Percentiles rank a stretch among this genome's conserved stretches.
Conservation (phyloP, 768 basidiomycete genomes). For the Leccinellum rugosiceps region DNA sequence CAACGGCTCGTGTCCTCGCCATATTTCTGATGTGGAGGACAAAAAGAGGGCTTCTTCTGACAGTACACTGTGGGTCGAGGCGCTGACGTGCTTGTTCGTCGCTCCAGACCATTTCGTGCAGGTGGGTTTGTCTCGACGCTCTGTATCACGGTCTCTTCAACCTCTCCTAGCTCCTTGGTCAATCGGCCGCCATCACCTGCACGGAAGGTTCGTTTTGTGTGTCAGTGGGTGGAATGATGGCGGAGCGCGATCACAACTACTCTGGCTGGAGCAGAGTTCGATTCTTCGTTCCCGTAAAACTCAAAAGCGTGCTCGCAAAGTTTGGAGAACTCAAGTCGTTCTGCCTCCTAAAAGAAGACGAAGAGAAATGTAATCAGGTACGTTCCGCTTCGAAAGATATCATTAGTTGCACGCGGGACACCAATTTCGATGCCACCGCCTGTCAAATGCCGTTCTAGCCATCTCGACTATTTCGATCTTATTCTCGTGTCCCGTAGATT, state of each 20-base stretch:
- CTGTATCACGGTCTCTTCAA: conserved; percentile 7
- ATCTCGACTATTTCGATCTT: neutral
- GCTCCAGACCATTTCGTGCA: conserved; percentile 43
- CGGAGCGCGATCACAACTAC: conserved; percentile 19
- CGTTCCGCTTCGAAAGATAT: conserved; percentile 9
- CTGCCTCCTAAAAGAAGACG: conserved; percentile 23
- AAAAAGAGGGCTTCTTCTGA: conserved; percentile 7
- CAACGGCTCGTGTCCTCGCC: conserved; percentile 8
- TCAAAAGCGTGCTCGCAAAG: conserved; percentile 29
- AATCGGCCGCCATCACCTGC: conserved; percentile 42
- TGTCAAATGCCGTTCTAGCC: conserved; percentile 5
- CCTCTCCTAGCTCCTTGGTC: conserved; percentile 47
- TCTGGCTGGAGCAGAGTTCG: conserved; percentile 24
- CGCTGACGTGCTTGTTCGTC: conserved; percentile 43
- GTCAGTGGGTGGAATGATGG: conserved; percentile 32
- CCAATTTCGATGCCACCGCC: conserved; percentile 1
- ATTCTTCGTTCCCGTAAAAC: conserved; percentile 27
- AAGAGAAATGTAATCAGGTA: conserved; percentile 27
- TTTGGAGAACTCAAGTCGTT: conserved; percentile 33
- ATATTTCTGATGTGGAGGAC: conserved; percentile 1
- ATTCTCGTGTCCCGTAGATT: neutral
- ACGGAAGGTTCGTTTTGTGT: conserved; percentile 54
- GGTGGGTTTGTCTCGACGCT: conserved; percentile 30
- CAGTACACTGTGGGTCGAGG: conserved; percentile 18
- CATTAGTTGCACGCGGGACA: neutral